Evolutionary conservation across 2,329 filamentous ascomycete genomes (phyloP).

Genomic region (Paramyrothecium sp.): DNA sequence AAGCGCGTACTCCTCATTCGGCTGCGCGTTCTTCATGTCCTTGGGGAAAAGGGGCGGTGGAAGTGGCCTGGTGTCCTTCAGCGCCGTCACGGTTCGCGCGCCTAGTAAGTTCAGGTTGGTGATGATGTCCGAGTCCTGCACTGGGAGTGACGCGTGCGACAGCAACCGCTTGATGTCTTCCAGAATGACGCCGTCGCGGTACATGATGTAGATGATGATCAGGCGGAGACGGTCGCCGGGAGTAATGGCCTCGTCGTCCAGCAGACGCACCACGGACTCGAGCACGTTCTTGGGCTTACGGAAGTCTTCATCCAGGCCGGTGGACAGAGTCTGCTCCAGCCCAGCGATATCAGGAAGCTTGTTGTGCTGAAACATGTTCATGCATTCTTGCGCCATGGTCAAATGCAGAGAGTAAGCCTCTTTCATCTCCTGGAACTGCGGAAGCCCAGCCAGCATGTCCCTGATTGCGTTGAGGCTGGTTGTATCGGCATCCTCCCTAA

Average conservation of each 20-base stretch:
- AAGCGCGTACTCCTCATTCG: conserved; percentile 77
- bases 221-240: conserved; percentile 78
- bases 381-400: conserved; percentile 95
- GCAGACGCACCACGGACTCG: conserved; percentile 79
- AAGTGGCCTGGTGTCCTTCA: conserved; percentile 75
- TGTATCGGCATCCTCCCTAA: conserved; percentile 68
- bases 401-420: conserved; percentile 92
- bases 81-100: conserved; percentile 61
- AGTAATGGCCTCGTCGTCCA: conserved; percentile 78
- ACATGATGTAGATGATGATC: conserved; percentile 81
- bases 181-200: conserved; percentile 77
- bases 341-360: conserved; percentile 86
- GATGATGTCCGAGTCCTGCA: conserved; percentile 70
- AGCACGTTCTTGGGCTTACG: conserved; percentile 87
- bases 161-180: conserved; percentile 85
- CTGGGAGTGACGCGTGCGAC: conserved; percentile 76
- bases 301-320: conserved; percentile 88
- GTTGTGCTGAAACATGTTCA: conserved; percentile 84
- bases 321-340: conserved; percentile 87
- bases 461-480: conserved; percentile 88
- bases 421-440: conserved; percentile 94
- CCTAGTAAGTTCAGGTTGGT: conserved; percentile 81
- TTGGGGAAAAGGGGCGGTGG: conserved; percentile 69
- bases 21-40: conserved; percentile 53
- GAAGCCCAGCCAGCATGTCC: conserved; percentile 93